Evolutionary conservation across 495 filamentous ascomycete genomes (phyloP).

Genomic region (Aspergillus mulundensis): DNA sequence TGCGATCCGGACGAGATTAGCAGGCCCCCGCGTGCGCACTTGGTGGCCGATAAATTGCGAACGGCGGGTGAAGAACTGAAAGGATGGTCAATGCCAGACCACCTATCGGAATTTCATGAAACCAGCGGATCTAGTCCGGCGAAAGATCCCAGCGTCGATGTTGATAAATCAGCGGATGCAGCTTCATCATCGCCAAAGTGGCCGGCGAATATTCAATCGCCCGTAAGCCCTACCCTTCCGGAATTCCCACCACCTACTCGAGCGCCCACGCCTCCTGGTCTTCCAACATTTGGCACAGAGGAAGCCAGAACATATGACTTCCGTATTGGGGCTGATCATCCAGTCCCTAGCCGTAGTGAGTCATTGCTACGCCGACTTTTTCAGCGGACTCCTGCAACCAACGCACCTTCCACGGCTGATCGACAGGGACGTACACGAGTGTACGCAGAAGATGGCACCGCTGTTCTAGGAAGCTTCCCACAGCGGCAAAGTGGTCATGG

Average conservation of each 20-base stretch:
- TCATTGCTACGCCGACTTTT: constrained; percentile 28
- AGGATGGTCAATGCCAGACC: constrained; percentile 10
- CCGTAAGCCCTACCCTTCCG: constrained; percentile 31
- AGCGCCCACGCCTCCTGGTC: constrained; percentile 42
- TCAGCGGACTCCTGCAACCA: constrained; percentile 13
- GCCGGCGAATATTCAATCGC: constrained; percentile 24
- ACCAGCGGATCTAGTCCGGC: constrained; percentile 11
- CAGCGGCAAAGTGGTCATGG: constrained; percentile 40
- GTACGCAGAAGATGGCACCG: constrained; percentile 35
- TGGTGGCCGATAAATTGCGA: constrained; percentile 20
- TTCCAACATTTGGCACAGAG: constrained; percentile 44
- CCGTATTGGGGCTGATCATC: constrained; percentile 19
- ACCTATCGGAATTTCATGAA: constrained; percentile 13
- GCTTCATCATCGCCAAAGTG: constrained; percentile 17
- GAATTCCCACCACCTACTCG: constrained; percentile 38
- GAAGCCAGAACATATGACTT: constrained; percentile 37
- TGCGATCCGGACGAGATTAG: neutral
- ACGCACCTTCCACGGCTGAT: neutral
- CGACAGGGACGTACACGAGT: constrained; percentile 11
- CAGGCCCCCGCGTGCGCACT: constrained; percentile 6
- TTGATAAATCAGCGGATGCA: constrained; percentile 5
- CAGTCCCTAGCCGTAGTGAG: neutral
- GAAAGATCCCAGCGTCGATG: neutral
- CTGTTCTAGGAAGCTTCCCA: constrained; percentile 36
- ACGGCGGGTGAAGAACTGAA: constrained; percentile 5